A percentile compares a stretch with the other conserved stretches of the same genome.
phyloP scores from a whole-genome alignment of 805 yeast species.

The Wickerhamiella lipophila region DNA sequence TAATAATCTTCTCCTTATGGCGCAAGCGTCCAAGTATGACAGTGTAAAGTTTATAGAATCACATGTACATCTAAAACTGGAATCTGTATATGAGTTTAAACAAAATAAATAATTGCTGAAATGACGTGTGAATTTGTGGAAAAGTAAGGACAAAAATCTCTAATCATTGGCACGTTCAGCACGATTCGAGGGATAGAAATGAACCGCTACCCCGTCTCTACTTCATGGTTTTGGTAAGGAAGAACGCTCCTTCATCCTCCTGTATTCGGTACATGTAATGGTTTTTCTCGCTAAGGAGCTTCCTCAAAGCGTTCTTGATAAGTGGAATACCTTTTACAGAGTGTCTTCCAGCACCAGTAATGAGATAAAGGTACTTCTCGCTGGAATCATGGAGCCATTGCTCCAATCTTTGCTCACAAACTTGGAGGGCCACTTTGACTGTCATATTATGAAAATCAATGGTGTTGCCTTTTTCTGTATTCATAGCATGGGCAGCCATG shows the following conservation, averaged over 20 bases:
- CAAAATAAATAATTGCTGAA: background rate
- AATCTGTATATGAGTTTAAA: background rate
- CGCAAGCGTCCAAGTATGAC: no score
- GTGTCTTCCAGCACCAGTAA: conserved; percentile 18
- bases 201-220: background rate
- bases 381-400: background rate
- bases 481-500: background rate
- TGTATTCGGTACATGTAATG: background rate
- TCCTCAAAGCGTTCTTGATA: conserved; percentile 15
- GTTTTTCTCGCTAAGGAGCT: conserved; percentile 9
- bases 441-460: conserved; percentile 15
- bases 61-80: background rate
- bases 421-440: conserved; percentile 11
- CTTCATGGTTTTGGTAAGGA: background rate
- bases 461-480: background rate
- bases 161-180: background rate
- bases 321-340: conserved; percentile 14
- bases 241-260: conserved; percentile 9
- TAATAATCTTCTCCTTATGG: no score
- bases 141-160: background rate
- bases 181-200: no score
- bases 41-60: background rate
- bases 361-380: conserved; percentile 6
- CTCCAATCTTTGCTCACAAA: conserved; percentile 6
- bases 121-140: background rate